Evolutionary conservation across 352 stramenopile species (phyloP), one percentile per base, ranked within the genome.

Genomic region (Phytophthora boehmeriae): DNA sequence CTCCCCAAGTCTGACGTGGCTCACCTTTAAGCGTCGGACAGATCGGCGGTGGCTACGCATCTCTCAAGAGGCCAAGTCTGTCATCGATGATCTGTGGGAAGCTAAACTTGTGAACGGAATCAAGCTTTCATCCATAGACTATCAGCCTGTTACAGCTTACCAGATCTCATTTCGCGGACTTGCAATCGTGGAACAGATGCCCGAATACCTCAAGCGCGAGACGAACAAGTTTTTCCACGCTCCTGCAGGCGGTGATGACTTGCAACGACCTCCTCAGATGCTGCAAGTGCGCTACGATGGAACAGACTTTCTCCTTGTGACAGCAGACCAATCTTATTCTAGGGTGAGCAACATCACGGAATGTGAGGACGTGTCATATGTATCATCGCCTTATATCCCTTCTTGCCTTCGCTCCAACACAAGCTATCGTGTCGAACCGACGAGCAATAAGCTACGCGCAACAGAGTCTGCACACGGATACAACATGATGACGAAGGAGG

Each of bases 341-440:
- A 92, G 87, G 51, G 66, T 90, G 25, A 98, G 92, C 25, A 92
- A 74, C 8, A 96, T 98, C 49, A 99, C 97, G n/a, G 94, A 98
- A 45, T 97, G 83, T 8, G 97, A 99, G 67, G 96, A 98, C 66
- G 95, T 99, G 10, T 98, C 93, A 14, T 99, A 99, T 65, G 97
- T 99, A 5, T 98, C 92, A 20, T 98, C 88, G 25, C 94, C 97
- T 14, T 99, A 98, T 66, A 91, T 99, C 28, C 97, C 97, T 9
- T 88, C 96, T 58, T 99, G 95, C 47, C 75, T 99, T 45, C 91
- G 97, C 20, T 98, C 97, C 44, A 96, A 88, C 27, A 97, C 85
- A 17, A 83, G 94, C 39, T 88, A 83, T 47, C 74, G 76, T 8
- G 68, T 88, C n/a, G 93, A 97, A 13, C 97, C 95, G 5, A 90